Evolutionary conservation across 306 rosid genomes (phyloP), one percentile per base, ranked within the genome.

Genomic region (Trifolium repens): DNA sequence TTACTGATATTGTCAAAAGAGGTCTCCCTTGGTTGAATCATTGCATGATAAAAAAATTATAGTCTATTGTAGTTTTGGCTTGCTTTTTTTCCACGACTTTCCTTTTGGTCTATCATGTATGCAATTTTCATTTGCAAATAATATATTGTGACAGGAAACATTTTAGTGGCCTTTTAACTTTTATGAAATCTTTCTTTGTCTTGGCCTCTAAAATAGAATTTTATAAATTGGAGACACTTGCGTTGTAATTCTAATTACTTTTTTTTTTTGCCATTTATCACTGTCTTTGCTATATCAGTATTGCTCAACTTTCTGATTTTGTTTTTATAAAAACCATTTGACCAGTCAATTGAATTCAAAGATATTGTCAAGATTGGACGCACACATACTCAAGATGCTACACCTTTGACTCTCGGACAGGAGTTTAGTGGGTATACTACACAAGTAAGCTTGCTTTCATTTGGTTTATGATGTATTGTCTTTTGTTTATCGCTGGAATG

Each of bases 401-500:
- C 99, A 15, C 99, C 99, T 26, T 82, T 96, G 86, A 96, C 99
- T 79, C 98, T 96, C 39, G 99, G 99, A 47, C 99, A 96, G 78
- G 99, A 96, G 79, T 96, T 96, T 84, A 92, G 99, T 65, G 97
- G 97, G 84, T 96, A 96, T 82, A 73, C 97, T n/a, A 96, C 97
- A 34, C 99, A 96, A 85, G 99, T 92, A 84, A 77, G 92, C 67
- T 75, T 74, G 64, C 34, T 63, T 74, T 58, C 52, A 15, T 70
- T 14, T 70, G 47, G 77, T 59, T 65, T 27, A 4, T 52, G 62
- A 55, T 34, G 47, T 39, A 69, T 12, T 79, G 39, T 35, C 11
- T 61, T 47, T 61, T 40, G 72, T n/a, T 62, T 53, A 15, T 39
- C 54, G 43, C 59, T 43, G 32, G 69, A 76, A 67, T 16, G 65